Evolutionary conservation across 805 yeast genomes (phyloP).

Genomic region (Zygotorulaspora chibaensis): DNA sequence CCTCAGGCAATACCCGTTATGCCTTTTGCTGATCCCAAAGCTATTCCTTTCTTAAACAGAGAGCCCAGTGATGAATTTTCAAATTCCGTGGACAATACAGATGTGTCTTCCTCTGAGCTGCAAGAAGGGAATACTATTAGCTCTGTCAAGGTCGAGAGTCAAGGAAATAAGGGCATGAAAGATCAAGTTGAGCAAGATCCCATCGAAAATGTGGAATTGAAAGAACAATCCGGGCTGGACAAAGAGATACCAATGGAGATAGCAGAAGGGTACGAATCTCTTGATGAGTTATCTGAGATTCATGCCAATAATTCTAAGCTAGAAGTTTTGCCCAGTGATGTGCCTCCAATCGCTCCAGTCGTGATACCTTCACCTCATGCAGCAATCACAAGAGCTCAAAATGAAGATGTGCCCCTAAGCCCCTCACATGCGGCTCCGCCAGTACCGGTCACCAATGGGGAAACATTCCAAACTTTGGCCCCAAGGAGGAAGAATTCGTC

Average conservation of each 20-base stretch:
- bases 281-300: constrained; percentile 8
- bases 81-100: background rate
- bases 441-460: background rate
- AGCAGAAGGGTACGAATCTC: constrained; percentile 20
- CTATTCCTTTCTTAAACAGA: constrained; percentile 27
- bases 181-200: background rate
- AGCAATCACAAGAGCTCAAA: background rate
- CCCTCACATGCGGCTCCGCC: background rate
- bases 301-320: background rate
- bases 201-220: background rate
- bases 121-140: background rate
- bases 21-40: constrained; percentile 45
- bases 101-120: background rate
- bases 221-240: background rate
- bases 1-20: constrained; percentile 47
- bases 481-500: background rate
- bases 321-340: background rate
- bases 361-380: constrained; percentile 5
- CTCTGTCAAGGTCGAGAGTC: background rate
- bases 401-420: background rate
- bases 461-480: background rate
- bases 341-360: constrained; percentile 2
- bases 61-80: constrained; percentile 4
- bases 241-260: background rate
- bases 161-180: background rate